A percentile compares a stretch with the other conserved stretches of the same genome.
Conservation (phyloP, 805 yeast genomes). For the Spencermartinsiella europaea region DNA sequence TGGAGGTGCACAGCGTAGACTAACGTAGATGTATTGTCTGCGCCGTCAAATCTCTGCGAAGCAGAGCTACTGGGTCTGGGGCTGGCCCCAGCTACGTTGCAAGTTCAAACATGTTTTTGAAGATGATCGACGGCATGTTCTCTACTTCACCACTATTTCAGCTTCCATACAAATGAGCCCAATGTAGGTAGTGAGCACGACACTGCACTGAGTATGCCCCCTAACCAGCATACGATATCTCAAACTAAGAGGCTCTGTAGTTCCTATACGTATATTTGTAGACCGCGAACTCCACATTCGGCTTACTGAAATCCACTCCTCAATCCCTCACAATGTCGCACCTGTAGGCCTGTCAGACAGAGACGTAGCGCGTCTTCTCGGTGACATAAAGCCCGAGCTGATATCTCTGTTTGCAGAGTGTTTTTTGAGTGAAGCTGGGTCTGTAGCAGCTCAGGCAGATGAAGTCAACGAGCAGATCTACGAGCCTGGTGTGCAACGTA, state of each 20-base stretch:
- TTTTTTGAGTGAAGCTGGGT: background rate
- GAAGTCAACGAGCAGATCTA: conserved; percentile 4
- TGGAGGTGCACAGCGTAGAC: no score
- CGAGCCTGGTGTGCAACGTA: background rate
- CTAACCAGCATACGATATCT: background rate
- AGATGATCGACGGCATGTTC: no score
- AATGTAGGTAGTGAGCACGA: no score
- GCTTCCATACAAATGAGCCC: no score
- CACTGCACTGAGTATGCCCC: no score
- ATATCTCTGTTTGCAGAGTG: background rate
- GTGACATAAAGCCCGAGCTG: conserved; percentile 4
- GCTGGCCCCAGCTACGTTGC: no score
- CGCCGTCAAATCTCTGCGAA: no score
- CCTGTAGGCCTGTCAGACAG: conserved; percentile 4
- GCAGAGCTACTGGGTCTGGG: no score
- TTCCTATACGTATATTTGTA: conserved; percentile 10
- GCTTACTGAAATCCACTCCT: conserved; percentile 1
- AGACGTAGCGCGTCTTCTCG: conserved; percentile 3
- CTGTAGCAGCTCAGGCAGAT: background rate
- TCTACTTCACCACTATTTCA: no score
- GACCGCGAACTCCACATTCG: conserved; percentile 10
- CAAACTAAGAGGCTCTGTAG: conserved; percentile 1
- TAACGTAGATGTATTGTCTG: no score
- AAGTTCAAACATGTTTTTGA: no score
- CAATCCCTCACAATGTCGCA: background rate